These are phyloP conservation scores for Penicillium expansum DNA, from an alignment of 2,329 filamentous ascomycete genomes.

Conservation along the genomic window DNA sequence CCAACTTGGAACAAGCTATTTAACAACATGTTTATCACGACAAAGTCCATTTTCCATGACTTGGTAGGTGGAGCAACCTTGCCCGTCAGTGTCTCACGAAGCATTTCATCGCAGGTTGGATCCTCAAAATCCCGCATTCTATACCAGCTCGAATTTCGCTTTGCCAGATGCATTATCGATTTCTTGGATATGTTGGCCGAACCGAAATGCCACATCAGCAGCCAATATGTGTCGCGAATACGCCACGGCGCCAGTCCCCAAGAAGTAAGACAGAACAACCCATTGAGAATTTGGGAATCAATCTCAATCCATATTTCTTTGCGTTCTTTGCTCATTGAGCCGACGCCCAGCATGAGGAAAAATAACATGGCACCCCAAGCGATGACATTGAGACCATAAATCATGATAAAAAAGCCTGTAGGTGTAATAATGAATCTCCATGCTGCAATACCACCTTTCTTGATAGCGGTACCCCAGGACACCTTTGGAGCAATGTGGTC, in stretches of 20 bases:
- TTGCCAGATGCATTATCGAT: not conserved
- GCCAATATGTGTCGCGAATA: not conserved
- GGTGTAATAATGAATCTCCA: not conserved
- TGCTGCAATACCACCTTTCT: not conserved
- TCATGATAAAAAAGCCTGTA: not conserved
- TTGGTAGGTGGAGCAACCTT: not conserved
- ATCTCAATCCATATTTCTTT: conserved; percentile 4
- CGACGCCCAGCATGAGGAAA: not conserved
- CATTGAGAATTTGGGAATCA: conserved; percentile 1
- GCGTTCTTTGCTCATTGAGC: not conserved
- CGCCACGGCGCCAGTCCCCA: conserved; percentile 1
- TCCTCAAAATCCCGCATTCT: not conserved
- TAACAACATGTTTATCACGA: not conserved
- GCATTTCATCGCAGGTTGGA: not conserved
- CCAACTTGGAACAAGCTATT: not conserved
- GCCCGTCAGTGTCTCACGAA: not conserved
- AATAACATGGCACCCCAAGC: conserved; percentile 6
- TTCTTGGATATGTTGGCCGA: not conserved
- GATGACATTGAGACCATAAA: conserved; percentile 3
- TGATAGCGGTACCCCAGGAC: not conserved
- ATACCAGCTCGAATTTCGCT: not conserved
- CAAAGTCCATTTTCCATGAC: not conserved
- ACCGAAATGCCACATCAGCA: not conserved
- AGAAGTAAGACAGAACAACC: not conserved
- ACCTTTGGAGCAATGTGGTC: not conserved